Base-by-base conservation (phyloP, 2,329 filamentous ascomycete species). In the Myriosclerotinia duriaeana region DNA sequence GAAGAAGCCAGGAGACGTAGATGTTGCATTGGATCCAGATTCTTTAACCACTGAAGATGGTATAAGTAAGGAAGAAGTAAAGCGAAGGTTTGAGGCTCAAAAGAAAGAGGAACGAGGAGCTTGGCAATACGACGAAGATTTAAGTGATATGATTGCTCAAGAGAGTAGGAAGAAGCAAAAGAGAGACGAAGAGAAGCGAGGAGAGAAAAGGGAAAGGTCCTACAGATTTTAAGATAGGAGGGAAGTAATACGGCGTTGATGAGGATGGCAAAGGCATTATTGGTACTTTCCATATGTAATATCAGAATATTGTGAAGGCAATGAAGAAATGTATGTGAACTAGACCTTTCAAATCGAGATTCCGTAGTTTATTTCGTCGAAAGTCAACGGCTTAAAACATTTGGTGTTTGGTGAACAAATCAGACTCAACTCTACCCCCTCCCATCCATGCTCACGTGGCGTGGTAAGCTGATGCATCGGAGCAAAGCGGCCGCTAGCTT, bases 1-100 rank as follows among this genome's bases (percentile, higher is more conserved):
- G 74, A 99, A 98, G 87, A 97, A 97, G 84, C 93, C 91, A 5
- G 95, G 94, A 52, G 95, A 99, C 77, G 86, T 99, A 34, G 95
- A 99, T 72, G 90, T 98, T 38, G 92, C 93, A 34, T 87, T 99
- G 70, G 93, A 98, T 74, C 87, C 92, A 6, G 94, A 98, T 76
- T 85, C 89, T 48, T 78, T 99, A 68, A 87, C 87, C 70, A 83
- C 85, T 52, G 85, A 89, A 68, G 92, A 92, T 72, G 90, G 89
- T 54, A 84, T 98, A 74, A 90, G 85, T 78, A 96, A 94, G 78
- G 93, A 97, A 36, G 91, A 93, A 72, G 78, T 99, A 74, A 86
- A 85, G 77, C 87, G 85, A 74, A 85, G 89, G 75, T 99, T 96
- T 74, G 93, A 98, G 67, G 87, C 83, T 44, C 82, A 87, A 76